phyloP scores from a whole-genome alignment of 768 basidiomycete genomes.

The Astraeus odoratus region DNA sequence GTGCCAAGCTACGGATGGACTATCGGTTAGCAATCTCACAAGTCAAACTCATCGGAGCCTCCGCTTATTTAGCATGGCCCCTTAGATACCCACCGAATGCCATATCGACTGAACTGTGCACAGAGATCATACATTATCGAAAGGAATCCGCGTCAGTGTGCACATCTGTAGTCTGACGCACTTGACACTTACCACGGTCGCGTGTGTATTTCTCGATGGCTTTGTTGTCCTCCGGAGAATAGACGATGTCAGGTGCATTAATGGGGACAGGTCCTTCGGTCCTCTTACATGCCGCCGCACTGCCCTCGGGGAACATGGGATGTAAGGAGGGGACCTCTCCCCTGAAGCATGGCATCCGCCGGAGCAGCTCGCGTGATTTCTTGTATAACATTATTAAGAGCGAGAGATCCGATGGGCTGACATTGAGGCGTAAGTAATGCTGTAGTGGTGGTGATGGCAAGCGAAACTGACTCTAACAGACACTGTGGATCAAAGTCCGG shows the following conservation, averaged over 20 bases:
- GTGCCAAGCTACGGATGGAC: conserved; percentile 47
- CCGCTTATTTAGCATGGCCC: background rate
- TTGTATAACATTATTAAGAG: conserved; percentile 50
- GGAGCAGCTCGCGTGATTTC: conserved; percentile 42
- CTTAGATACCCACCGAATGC: conserved; percentile 16
- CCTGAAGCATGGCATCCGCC: conserved; percentile 39
- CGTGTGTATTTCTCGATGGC: conserved; percentile 25
- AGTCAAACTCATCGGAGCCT: background rate
- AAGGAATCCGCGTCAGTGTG: background rate
- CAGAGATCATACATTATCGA: too few species aligned
- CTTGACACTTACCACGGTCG: conserved; percentile 8
- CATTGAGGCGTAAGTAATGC: background rate
- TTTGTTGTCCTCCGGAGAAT: conserved; percentile 29
- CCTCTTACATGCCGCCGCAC: conserved; percentile 21
- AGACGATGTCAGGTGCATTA: conserved; percentile 26
- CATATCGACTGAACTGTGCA: conserved; percentile 6
- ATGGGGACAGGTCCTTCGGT: conserved; percentile 15
- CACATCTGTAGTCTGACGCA: too few species aligned
- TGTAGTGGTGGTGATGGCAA: too few species aligned
- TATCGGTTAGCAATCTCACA: background rate
- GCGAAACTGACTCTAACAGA: conserved; percentile 34
- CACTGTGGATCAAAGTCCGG: conserved; percentile 41
- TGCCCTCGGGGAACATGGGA: conserved; percentile 24
- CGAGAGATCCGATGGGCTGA: conserved; percentile 32
- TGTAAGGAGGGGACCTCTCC: conserved; percentile 14